Evolutionary conservation across 768 basidiomycete species (phyloP), one percentile per base, ranked within the genome.

Genomic region (Dictyophora rubrovolvata): DNA sequence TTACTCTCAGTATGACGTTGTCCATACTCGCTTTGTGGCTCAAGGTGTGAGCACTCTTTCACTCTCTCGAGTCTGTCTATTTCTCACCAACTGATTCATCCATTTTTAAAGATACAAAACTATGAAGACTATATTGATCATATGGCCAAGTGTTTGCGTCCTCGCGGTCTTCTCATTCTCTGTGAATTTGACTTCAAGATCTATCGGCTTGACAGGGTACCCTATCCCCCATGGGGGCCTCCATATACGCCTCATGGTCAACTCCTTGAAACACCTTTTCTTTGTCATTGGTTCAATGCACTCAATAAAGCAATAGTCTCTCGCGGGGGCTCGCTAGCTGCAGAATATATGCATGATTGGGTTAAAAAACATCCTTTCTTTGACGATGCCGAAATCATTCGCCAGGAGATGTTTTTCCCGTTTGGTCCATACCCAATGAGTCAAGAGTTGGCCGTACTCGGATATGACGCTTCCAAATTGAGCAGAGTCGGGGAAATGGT

Each of bases 1-100:
- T 68, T 87, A 85, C 65, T 83, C 83, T 10, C 79, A 84, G 60
- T 90, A 89, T 71, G 79, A 90, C 65, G 84, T 85, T 16, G 85
- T 86, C 0, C 87, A 89, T 65, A 79, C 80, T 34, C 82, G 84
- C 21, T 77, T 89, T 42, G 78, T 90, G 59, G 77, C 83, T 2
- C 81, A 86, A 21, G 89, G 89, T 37, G 88, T 89, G 65, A 67
- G 86, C 73, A 37, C 33, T 34, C 33, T 56, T 61, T 42, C 42
- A 63, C 48, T 60, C 60, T 48, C 37, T 52, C 46, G 7, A 28
- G 28, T 28, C 2, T 28, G n/a, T n/a, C n/a, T n/a, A n/a, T n/a
- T 54, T 59, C 54, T 59, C 46, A 47, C 60, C 52, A 21, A 53
- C 55, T 63, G 60, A 51, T 66, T 62, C 59, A 63, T 63, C 51